Evolutionary conservation across 495 filamentous ascomycete species (phyloP).

Genomic region (Sabuloglossum arenarium): DNA sequence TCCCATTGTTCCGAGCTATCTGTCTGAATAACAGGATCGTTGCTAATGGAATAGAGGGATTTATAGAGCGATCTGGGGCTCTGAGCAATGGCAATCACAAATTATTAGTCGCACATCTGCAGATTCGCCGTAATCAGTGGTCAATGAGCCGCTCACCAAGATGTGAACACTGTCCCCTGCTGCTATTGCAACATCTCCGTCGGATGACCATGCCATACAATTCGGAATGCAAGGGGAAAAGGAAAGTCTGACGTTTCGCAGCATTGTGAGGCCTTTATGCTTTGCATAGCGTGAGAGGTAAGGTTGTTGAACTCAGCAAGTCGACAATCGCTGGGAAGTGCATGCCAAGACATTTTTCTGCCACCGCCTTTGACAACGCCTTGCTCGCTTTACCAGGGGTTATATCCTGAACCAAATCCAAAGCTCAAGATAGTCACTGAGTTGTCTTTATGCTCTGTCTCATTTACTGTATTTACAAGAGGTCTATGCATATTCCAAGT

Average conservation of each 20-base stretch:
- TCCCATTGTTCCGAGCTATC: conserved; percentile 12
- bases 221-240: not conserved
- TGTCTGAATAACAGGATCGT: not conserved
- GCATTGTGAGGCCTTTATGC: not conserved
- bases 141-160: not conserved
- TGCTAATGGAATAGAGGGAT: not conserved
- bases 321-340: not conserved
- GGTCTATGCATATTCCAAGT: not conserved
- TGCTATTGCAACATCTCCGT: not conserved
- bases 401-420: no score
- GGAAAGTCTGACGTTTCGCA: not conserved
- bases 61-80: not conserved
- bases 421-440: no score
- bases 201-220: not conserved
- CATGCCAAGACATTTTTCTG: not conserved
- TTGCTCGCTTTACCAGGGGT: no score
- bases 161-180: not conserved
- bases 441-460: not conserved
- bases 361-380: not conserved
- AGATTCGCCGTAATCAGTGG: not conserved
- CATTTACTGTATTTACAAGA: not conserved
- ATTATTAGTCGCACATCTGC: not conserved
- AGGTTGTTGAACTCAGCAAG: no score
- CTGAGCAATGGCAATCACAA: not conserved
- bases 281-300: no score